Base-by-base conservation (phyloP, 345 rosid genomes). In the Pelargonium nanum region DNA sequence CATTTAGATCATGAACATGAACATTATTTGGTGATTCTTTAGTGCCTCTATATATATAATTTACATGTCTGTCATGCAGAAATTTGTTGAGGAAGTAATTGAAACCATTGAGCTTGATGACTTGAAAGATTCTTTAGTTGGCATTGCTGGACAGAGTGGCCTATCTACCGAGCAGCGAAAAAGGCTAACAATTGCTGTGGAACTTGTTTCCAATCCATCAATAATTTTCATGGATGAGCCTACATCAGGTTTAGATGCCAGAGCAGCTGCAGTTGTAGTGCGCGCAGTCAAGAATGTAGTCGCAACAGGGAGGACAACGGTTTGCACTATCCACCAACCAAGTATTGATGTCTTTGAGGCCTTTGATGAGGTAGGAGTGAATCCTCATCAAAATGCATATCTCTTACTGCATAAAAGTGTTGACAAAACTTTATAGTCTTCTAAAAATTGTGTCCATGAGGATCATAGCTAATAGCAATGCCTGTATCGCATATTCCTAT, bases 271-370 rank as follows among this genome's bases (percentile, higher is more conserved):
- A 19, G 26, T 68, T 57, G 72, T 68, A 13, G 62, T 68, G 61
- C 56, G 72, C 1, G 64, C 34, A 0, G 66, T 68, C 24, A 68
- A 61, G 60, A 68, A 68, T 26, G 58, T 68, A 0, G 72, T 68
- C 4, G 21, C 22, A 6, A 68, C 66, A 12, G 71, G 71, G n/a
- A 61, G 71, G 61, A 68, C 71, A 4, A 56, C 51, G 3, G 71
- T 68, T 13, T 68, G 71, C 57, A 61, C 71, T 6, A 68, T 68
- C 32, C 71, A 68, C 57, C 71, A 68, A 32, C 71, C 71, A 20
- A 61, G 71, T 50, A 61, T 68, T 0, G 62, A 68, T 56, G 44
- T 68, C 6, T 68, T 68, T 30, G 71, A 68, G 30, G 51, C 71
- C 19, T 68, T 68, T 1, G 62, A 68, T 12, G 66, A 68, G 65